Conservation (phyloP, 73 alveolate species). For the Urostyla sp. region DNA sequence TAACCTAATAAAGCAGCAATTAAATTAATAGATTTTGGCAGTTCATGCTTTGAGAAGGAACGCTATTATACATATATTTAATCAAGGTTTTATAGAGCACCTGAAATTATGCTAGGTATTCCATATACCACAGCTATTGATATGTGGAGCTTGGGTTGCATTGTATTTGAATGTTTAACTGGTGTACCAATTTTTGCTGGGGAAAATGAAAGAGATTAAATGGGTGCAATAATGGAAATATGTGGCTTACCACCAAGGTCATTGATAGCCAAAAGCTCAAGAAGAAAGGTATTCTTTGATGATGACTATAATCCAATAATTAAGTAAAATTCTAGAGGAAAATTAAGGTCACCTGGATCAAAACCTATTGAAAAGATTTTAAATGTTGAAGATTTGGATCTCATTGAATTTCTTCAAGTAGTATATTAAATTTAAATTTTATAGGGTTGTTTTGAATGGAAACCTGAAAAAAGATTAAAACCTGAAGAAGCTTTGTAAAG, state of each 20-base stretch:
- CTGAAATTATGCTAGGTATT: conserved; percentile 96
- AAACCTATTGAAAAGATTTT: conserved; percentile 44
- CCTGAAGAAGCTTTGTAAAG: conserved; percentile 83
- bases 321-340: conserved; percentile 71
- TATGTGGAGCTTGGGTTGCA: conserved; percentile 98
- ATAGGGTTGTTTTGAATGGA: conserved; percentile 88
- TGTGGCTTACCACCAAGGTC: conserved; percentile 85
- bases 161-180: conserved; percentile 85
- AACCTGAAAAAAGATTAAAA: conserved; percentile 73
- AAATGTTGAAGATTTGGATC: conserved; percentile 46
- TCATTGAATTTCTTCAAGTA: conserved; percentile 15
- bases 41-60: conserved; percentile 81
- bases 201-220: conserved; percentile 85
- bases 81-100: conserved; percentile 95
- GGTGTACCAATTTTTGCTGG: conserved; percentile 95
- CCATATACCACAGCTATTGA: conserved; percentile 94
- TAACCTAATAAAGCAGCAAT: conserved; percentile 75
- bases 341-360: conserved; percentile 64
- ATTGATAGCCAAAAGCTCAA: conserved; percentile 66
- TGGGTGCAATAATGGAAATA: conserved; percentile 84
- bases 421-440: conserved; percentile 3
- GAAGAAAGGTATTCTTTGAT: conserved; percentile 81
- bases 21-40: conserved; percentile 88
- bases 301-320: conserved; percentile 73
- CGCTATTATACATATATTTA: conserved; percentile 87